Conservation (phyloP, 2,329 filamentous ascomycete genomes). For the Colletotrichum sp. region DNA sequence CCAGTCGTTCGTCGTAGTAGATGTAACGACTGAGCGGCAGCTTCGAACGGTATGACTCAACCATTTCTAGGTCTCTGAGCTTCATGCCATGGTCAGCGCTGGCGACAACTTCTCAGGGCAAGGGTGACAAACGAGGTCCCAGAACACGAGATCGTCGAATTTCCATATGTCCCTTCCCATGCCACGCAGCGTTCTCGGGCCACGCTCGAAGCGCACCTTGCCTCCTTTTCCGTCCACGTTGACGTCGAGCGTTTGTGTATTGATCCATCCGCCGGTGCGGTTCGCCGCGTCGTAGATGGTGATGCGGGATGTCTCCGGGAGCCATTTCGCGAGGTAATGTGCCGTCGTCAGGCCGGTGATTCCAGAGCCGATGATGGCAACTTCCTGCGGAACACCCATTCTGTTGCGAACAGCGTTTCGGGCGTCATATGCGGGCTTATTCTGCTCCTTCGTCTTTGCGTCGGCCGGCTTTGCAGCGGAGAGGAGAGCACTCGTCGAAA, state of each 20-base stretch:
- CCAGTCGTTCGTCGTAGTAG: constrained; percentile 83
- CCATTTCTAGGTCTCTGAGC: constrained; percentile 10
- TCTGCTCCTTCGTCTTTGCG: not conserved
- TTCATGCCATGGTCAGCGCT: not conserved
- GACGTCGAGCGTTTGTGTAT: constrained; percentile 67
- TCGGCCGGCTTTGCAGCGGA: not conserved
- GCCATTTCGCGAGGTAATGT: constrained; percentile 74
- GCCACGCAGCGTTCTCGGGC: constrained; percentile 77
- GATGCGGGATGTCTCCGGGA: constrained; percentile 69
- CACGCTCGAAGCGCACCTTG: constrained; percentile 78
- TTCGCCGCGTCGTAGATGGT: constrained; percentile 79
- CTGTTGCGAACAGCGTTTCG: not conserved
- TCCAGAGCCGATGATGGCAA: constrained; percentile 80
- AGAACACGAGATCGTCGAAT: constrained; percentile 69
- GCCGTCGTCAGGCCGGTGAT: constrained; percentile 82
- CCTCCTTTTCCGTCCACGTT: constrained; percentile 57
- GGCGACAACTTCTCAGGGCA: not conserved
- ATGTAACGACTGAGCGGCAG: constrained; percentile 64
- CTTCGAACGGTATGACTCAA: not conserved
- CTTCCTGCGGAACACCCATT: constrained; percentile 30
- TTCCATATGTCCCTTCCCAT: constrained; percentile 40
- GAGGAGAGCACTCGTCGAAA: not conserved
- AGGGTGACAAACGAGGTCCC: constrained; percentile 66
- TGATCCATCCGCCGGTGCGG: constrained; percentile 83
- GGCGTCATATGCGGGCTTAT: not conserved